These are phyloP conservation scores for Vitis rupestris DNA, from an alignment of 164 flowering plant genomes.

Conservation along the genomic window DNA sequence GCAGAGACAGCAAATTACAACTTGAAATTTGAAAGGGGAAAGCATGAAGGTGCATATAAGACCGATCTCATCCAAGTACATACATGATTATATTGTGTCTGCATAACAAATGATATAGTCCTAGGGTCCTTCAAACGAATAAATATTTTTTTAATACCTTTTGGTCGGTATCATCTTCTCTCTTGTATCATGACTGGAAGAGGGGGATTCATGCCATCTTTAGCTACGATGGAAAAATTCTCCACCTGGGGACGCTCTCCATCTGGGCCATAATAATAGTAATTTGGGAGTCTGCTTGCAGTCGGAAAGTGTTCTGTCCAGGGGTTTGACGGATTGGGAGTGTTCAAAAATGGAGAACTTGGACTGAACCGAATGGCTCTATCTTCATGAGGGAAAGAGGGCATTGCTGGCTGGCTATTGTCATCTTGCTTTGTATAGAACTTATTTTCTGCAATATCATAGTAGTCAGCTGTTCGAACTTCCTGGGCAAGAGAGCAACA, in stretches of 20 bases:
- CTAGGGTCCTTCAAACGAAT: too few relatives aligned
- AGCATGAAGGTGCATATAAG: too few relatives aligned
- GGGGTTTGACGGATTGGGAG: conserved; percentile 15
- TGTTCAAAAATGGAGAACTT: conserved; percentile 21
- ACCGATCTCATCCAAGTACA: too few relatives aligned
- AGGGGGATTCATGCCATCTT: conserved; percentile 47
- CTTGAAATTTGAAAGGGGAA: too few relatives aligned
- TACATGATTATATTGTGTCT: too few relatives aligned
- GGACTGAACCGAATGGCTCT: conserved; percentile 19
- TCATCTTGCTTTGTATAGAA: conserved; percentile 9
- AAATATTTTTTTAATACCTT: not conserved
- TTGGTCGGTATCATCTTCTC: conserved; percentile 22
- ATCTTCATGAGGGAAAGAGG: conserved; percentile 50
- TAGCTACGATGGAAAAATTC: conserved; percentile 18
- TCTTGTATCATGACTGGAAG: conserved; percentile 26
- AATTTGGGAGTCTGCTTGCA: conserved; percentile 19
- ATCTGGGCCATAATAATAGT: conserved; percentile 11
- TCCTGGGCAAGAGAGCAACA: conserved; percentile 97
- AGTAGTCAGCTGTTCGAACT: conserved; percentile 75
- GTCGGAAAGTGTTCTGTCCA: conserved; percentile 14
- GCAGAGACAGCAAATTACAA: too few relatives aligned
- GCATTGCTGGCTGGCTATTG: conserved; percentile 3
- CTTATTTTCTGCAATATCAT: conserved; percentile 45
- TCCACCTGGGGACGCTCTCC: conserved; percentile 24
- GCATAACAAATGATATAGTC: too few relatives aligned